phyloP scores from a whole-genome alignment of 225 moss, liverwort and hornwort genomes.

The Pseudoscleropodium purum region DNA sequence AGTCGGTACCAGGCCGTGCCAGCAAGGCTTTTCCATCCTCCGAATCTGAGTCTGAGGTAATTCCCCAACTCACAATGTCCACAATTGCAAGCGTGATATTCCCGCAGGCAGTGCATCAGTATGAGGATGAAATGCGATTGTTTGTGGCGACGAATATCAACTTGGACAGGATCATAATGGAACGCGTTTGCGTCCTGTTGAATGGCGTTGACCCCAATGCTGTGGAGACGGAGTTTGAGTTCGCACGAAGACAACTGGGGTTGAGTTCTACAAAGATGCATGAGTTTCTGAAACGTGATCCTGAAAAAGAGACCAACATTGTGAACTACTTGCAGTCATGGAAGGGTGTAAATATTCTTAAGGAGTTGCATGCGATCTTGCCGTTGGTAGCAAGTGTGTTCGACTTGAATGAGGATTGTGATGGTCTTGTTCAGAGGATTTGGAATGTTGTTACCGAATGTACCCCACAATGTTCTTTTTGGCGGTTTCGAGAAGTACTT shows the following conservation, averaged over 20 bases:
- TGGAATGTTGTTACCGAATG: constrained; percentile 26
- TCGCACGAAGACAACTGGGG: constrained; percentile 17
- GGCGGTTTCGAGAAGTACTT: constrained; percentile 18
- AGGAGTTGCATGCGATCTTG: constrained; percentile 17
- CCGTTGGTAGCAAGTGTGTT: constrained; percentile 35
- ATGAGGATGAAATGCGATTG: constrained; percentile 10
- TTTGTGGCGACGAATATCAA: constrained; percentile 4
- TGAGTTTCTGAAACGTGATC: constrained; percentile 3
- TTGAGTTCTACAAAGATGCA: constrained; percentile 16
- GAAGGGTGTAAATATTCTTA: constrained; percentile 13
- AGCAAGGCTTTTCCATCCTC: background rate
- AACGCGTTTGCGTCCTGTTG: constrained; percentile 18
- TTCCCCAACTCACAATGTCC: background rate
- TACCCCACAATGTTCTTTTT: constrained; percentile 20
- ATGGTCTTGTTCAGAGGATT: constrained; percentile 27
- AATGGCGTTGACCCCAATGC: constrained; percentile 6
- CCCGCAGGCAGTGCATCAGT: constrained; percentile 22
- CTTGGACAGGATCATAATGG: constrained; percentile 19
- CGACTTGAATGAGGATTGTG: constrained; percentile 21
- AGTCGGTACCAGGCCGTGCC: background rate
- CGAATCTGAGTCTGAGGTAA: background rate
- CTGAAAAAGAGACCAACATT: constrained; percentile 16
- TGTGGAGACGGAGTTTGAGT: constrained; percentile 23
- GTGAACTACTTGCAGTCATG: constrained; percentile 15
- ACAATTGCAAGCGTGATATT: constrained; percentile 3